Evolutionary conservation across 1,139 yeast species (phyloP), one percentile per base, ranked within the genome.

Genomic region (Geotrichum klebahnii): DNA sequence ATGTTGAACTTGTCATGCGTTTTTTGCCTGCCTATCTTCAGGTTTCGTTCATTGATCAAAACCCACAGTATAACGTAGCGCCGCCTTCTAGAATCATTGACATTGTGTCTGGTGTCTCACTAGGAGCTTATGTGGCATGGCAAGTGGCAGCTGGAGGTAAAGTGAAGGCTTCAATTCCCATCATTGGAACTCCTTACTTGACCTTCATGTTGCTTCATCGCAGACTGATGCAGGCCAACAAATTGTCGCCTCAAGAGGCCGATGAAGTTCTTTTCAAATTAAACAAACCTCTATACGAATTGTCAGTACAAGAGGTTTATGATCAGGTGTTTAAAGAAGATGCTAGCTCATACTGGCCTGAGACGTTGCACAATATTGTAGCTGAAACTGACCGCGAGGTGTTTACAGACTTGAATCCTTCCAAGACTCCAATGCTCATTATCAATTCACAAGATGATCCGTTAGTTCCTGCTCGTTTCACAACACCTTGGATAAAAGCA

Each of bases 101-200:
- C 57, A 67, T 75, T 28, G 63, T 79, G 23, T 61, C 75, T 29
- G 88, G 88, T 2, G 72, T 72, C 46, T 80, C 86, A 0, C 68
- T 80, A 55, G 87, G 88, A 1, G 88, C 79, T 0, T 85, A 82
- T 62, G 67, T 75, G 9, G 68, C 75, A 23, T 77, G 79, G 64
- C 50, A 49, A 32, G 44, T 39, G n/a, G 55, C 53, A 6, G 51
- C 52, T 6, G 5, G 33, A 9, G 45, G 48, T 8, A 48, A 41
- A 2, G 34, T 37, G 22, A 29, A 44, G 22, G 55, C 55, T 5
- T 48, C 35, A 2, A 24, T 49, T 9, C 55, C 55, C 6, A 44
- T 52, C 31, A 52, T 52, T 24, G 55, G 49, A 10, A 37, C 46
- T 12, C 55, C 55, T 5, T 45, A 52, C 33, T 23, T 52, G 26